Evolutionary conservation across 2,329 filamentous ascomycete species (phyloP).

Genomic region (Penicillium sumatraense): DNA sequence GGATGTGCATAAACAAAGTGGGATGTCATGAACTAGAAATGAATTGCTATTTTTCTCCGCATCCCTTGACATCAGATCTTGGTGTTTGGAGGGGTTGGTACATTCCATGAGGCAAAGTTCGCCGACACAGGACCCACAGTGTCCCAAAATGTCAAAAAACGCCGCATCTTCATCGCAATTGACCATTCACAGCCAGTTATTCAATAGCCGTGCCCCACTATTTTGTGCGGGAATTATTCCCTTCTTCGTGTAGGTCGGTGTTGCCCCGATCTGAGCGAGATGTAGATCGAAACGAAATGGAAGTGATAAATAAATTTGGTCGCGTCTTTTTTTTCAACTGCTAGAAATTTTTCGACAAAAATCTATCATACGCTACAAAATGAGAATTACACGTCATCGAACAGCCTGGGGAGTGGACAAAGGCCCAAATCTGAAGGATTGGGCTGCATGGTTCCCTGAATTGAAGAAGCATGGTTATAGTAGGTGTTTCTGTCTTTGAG

Average conservation of each 20-base stretch:
- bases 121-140: background rate
- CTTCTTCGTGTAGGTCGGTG: background rate
- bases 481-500: conserved; percentile 1
- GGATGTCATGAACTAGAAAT: background rate
- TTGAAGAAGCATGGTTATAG: conserved; percentile 29
- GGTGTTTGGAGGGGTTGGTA: background rate
- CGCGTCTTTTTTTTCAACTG: background rate
- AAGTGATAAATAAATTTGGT: conserved; percentile 2
- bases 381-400: conserved; percentile 24
- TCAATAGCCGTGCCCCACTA: background rate
- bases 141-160: conserved; percentile 2
- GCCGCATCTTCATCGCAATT: background rate
- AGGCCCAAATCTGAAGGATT: conserved; percentile 20
- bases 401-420: conserved; percentile 27
- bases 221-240: background rate
- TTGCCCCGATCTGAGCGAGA: background rate
- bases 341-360: background rate
- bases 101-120: conserved; percentile 2
- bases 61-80: background rate
- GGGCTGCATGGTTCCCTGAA: conserved; percentile 24
- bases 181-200: background rate
- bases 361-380: background rate
- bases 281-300: background rate
- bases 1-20: background rate
- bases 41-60: background rate